Evolutionary conservation across 441 rosid genomes (phyloP), one percentile per base, ranked within the genome.

Genomic region (Arabidopsis lyrata): DNA sequence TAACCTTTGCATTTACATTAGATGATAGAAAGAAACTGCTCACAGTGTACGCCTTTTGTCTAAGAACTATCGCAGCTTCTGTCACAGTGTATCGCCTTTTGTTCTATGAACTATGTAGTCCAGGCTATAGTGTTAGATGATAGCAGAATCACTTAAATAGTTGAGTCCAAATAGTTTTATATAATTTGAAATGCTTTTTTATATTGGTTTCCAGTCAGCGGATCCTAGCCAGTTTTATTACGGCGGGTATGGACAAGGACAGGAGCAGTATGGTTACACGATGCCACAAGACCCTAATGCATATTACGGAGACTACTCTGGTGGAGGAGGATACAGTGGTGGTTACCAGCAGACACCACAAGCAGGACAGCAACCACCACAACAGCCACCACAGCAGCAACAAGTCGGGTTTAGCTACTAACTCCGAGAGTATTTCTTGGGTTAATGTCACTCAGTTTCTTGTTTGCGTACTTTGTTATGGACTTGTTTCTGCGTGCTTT

Each of bases 281-380:
- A 81, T 90, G 8, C 80, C 70, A 5, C 97, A 92, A 78, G 96
- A 90, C 80, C 97, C 95, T 3, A 90, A 82, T 76, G 71, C 86
- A 74, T 92, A 88, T 71, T 88, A 92, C 45, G 95, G 97, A 68
- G 88, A 90, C 12, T 90, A 92, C 73, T 75, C 96, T 24, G 91
- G 94, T 63, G 68, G 94, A 31, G 65, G 49, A 41, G 60, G 55
- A 47, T 64, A 64, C 34, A 34, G 9, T 0, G 86, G 20, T 0
- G 86, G 90, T 39, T 89, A 88, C 48, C 87, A 81, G 76, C 90
- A 88, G 80, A 86, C 86, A 80, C 91, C 85, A 76, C 86, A 77
- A 69, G 84, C 64, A 6, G 85, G 81, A 11, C 84, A 84, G 63
- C 81, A 57, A 24, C 45, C 60, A 66, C 83, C 81, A 9, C 88